These are phyloP conservation scores for Sarcodon sp. DNA, from an alignment of 768 basidiomycete species.

Conservation along the genomic window DNA sequence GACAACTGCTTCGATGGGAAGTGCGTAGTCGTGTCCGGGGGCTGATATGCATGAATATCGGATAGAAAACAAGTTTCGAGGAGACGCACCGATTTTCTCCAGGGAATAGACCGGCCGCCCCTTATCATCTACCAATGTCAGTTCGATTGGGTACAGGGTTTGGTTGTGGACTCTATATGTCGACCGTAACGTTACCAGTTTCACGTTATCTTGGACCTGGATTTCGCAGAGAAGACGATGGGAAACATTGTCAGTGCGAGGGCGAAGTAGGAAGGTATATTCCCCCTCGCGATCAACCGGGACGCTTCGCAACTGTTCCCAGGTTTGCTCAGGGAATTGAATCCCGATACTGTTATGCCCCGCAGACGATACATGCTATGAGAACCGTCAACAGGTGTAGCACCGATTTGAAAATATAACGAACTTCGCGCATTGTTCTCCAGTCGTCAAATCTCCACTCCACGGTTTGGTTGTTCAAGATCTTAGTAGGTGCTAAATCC, in stretches of 20 bases:
- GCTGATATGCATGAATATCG: constrained; percentile 20
- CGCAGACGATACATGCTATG: constrained; percentile 29
- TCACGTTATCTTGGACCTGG: constrained; percentile 82
- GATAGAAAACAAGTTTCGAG: neutral
- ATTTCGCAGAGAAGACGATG: constrained; percentile 85
- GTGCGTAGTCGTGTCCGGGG: constrained; percentile 77
- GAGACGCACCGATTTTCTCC: constrained; percentile 60
- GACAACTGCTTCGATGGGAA: constrained; percentile 85
- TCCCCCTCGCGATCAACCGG: constrained; percentile 94
- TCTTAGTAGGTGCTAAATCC: constrained; percentile 38
- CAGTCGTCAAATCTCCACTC: constrained; percentile 99
- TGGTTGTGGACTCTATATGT: constrained; percentile 86
- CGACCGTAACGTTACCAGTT: constrained; percentile 87
- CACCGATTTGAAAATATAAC: constrained; percentile 4
- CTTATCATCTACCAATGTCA: constrained; percentile 77
- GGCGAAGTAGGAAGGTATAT: constrained; percentile 76
- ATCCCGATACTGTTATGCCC: constrained; percentile 80
- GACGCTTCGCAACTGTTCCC: constrained; percentile 82
- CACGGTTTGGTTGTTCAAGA: constrained; percentile 62
- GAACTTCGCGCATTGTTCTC: constrained; percentile 85
- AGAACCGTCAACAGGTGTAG: neutral
- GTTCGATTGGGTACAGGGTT: constrained; percentile 84
- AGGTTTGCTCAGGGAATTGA: constrained; percentile 72
- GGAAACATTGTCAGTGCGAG: constrained; percentile 58
- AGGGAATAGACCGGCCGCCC: constrained; percentile 73